These are phyloP conservation scores for Dentipellis fragilis DNA, from an alignment of 768 basidiomycete genomes.

Conservation along the genomic window DNA sequence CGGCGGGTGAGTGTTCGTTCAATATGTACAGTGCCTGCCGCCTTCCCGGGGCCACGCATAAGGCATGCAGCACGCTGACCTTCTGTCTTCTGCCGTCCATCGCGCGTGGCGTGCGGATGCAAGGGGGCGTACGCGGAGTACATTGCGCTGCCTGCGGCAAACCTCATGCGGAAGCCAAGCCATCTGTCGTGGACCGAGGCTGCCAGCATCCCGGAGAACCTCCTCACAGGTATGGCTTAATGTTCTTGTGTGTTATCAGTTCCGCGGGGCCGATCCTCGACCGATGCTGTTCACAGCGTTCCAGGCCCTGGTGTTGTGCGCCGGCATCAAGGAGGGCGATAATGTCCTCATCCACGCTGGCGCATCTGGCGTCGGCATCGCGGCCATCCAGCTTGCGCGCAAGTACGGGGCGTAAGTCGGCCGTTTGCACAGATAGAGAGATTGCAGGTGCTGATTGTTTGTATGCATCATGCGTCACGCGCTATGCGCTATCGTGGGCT, in stretches of 20 bases:
- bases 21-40: neutral
- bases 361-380: slow-evolving; percentile 83
- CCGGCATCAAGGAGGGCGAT: slow-evolving; percentile 57
- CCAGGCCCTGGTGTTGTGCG: slow-evolving; percentile 57
- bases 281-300: slow-evolving; percentile 31
- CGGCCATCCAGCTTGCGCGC: slow-evolving; percentile 81
- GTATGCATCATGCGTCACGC: neutral
- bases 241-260: neutral
- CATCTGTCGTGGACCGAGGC: slow-evolving; percentile 76
- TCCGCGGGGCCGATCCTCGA: neutral
- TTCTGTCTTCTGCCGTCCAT: neutral
- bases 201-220: slow-evolving; percentile 82
- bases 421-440: no score
- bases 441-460: neutral
- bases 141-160: slow-evolving; percentile 52
- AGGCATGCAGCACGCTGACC: neutral
- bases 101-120: neutral
- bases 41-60: neutral
- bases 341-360: slow-evolving; percentile 85
- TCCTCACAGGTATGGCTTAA: slow-evolving; percentile 59
- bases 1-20: slow-evolving; percentile 45
- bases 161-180: slow-evolving; percentile 65
- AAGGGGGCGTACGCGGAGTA: slow-evolving; percentile 92
- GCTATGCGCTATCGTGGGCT: neutral
- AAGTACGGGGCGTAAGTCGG: slow-evolving; percentile 57